Percentiles rank a stretch among this genome's conserved stretches.
Evolutionary conservation across 148 eudicot genomes (phyloP).

Genomic region (Fagopyrum homotropicum): DNA sequence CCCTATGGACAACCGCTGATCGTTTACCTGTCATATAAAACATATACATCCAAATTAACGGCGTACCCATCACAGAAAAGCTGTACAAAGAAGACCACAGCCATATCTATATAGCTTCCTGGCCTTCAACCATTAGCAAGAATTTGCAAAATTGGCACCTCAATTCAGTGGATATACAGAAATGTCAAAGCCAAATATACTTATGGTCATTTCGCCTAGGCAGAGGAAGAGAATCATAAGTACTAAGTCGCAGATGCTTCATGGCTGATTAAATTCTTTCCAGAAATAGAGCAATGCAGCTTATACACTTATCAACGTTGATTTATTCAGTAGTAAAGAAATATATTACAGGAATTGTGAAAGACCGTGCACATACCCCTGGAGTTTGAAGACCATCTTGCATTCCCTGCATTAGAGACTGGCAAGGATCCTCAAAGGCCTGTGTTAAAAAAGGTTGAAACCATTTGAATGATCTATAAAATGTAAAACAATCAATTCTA

Average conservation of each 20-base stretch:
- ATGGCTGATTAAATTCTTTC: neutral
- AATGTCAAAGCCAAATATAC: neutral
- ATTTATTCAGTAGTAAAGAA: neutral
- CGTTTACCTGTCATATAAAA: conserved; percentile 32
- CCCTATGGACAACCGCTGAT: conserved; percentile 63
- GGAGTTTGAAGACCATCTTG: conserved; percentile 78
- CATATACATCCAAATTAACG: neutral
- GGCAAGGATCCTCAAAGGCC: too few relatives aligned
- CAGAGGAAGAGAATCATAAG: neutral
- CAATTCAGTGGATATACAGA: neutral
- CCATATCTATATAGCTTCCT: neutral
- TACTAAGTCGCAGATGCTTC: neutral
- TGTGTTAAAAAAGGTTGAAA: conserved; percentile 9
- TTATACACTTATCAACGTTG: neutral
- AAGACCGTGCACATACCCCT: conserved; percentile 36
- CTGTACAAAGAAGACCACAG: neutral
- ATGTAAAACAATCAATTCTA: neutral
- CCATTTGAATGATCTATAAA: neutral
- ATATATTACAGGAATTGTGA: neutral
- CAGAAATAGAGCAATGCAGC: neutral
- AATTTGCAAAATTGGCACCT: neutral
- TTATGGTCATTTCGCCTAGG: neutral
- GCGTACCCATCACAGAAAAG: neutral
- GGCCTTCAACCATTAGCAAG: neutral
- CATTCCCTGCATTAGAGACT: too few relatives aligned